Evolutionary conservation across 2,329 filamentous ascomycete species (phyloP).

Genomic region (Didymella sp.): DNA sequence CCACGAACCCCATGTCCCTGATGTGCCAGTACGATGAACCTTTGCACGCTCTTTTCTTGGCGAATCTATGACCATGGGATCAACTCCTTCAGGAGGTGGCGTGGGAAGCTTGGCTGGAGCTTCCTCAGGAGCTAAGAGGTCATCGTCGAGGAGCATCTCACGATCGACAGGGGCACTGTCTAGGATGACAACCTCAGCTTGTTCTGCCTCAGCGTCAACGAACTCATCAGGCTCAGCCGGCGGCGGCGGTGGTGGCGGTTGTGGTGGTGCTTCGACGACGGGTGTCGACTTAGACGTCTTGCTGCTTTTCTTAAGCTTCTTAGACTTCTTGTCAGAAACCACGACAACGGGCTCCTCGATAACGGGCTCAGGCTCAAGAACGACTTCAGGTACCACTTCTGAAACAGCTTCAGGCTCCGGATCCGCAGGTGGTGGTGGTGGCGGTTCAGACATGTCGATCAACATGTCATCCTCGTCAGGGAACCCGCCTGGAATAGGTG

Average conservation of each 20-base stretch:
- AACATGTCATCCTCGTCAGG: constrained; percentile 53
- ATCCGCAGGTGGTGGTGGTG: constrained; percentile 53
- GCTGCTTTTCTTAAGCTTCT: constrained; percentile 46
- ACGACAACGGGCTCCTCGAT: constrained; percentile 15
- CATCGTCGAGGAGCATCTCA: constrained; percentile 29
- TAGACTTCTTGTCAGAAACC: constrained; percentile 44
- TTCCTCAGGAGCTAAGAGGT: constrained; percentile 37
- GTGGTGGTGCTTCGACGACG: constrained; percentile 41
- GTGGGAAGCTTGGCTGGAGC: constrained; percentile 54
- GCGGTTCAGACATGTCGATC: constrained; percentile 49
- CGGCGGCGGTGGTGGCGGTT: constrained; percentile 37
- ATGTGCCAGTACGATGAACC: constrained; percentile 71
- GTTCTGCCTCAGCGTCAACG: constrained; percentile 31
- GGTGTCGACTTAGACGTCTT: constrained; percentile 28
- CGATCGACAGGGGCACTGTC: constrained; percentile 31
- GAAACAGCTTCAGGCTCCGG: constrained; percentile 29
- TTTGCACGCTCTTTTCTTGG: constrained; percentile 76
- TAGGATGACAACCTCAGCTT: constrained; percentile 30
- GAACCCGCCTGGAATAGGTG: constrained; percentile 57
- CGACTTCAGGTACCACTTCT: constrained; percentile 23
- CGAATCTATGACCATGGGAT: constrained; percentile 55
- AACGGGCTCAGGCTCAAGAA: constrained; percentile 20
- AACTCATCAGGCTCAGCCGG: constrained; percentile 33
- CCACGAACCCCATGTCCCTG: constrained; percentile 80
- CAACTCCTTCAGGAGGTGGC: constrained; percentile 54